phyloP scores from a whole-genome alignment of 306 rosid species.

The Sicyos baderoa region DNA sequence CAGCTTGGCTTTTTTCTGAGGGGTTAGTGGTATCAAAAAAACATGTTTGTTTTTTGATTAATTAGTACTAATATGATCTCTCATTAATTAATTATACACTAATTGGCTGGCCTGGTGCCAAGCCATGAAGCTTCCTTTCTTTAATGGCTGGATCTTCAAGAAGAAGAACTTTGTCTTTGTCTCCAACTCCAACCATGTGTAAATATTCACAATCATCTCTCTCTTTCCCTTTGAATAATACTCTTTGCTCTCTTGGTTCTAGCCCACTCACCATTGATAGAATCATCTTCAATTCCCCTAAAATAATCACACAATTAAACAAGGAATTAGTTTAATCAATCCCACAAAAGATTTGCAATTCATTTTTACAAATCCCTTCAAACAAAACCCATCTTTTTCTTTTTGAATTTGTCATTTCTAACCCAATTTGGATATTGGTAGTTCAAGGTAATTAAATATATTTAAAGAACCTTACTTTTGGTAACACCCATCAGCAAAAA shows the following conservation, averaged over 20 bases:
- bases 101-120: constrained; percentile 36
- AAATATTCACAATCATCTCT: constrained; percentile 70
- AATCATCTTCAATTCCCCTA: constrained; percentile 77
- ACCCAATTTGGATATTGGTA: constrained; percentile 29
- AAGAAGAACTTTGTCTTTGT: constrained; percentile 79
- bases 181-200: constrained; percentile 91
- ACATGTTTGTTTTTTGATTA: constrained; percentile 1
- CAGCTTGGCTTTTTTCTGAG: background rate
- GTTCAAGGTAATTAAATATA: too few species aligned
- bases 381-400: background rate
- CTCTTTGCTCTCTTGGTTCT: constrained; percentile 79
- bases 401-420: constrained; percentile 12
- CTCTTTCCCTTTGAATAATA: constrained; percentile 82
- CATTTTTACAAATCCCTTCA: background rate
- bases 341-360: background rate
- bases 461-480: too few species aligned
- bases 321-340: background rate
- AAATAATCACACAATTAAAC: background rate
- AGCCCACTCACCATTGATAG: constrained; percentile 53
- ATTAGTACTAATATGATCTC: background rate
- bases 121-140: constrained; percentile 60
- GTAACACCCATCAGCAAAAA: too few species aligned
- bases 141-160: constrained; percentile 82
- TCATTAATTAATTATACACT: constrained; percentile 28
- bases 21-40: background rate